Evolutionary conservation across 2,329 filamentous ascomycete species (phyloP).

Genomic region (Bretziella fagacearum): DNA sequence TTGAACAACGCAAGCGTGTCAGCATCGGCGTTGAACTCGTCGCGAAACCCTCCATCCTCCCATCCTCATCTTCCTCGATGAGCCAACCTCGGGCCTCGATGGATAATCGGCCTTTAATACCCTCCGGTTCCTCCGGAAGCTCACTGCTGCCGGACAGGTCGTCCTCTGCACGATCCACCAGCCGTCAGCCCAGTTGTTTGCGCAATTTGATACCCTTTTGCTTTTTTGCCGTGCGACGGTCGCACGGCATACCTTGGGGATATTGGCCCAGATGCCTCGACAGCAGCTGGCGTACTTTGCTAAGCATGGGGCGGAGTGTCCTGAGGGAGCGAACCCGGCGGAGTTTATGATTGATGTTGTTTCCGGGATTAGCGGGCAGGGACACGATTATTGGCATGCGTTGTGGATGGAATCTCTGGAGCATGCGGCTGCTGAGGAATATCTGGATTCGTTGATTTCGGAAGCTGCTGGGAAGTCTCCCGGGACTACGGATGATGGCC

Average conservation of each 20-base stretch:
- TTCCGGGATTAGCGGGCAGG: conserved; percentile 39
- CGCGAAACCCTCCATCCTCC: conserved; percentile 45
- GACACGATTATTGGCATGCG: conserved; percentile 46
- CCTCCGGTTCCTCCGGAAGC: conserved; percentile 47
- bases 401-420: conserved; percentile 52
- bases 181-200: conserved; percentile 48
- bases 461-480: conserved; percentile 32
- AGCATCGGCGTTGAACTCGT: conserved; percentile 46
- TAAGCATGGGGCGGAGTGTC: conserved; percentile 43
- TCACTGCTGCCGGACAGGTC: conserved; percentile 49
- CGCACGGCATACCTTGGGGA: conserved; percentile 52
- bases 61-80: conserved; percentile 42
- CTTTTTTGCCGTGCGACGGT: conserved; percentile 47
- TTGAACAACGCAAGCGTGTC: conserved; percentile 37
- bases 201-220: conserved; percentile 48
- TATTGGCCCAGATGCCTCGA: conserved; percentile 34
- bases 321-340: conserved; percentile 48
- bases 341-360: conserved; percentile 56
- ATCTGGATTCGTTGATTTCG: conserved; percentile 46
- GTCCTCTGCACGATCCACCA: conserved; percentile 56
- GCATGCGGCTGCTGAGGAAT: conserved; percentile 34
- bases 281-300: conserved; percentile 48
- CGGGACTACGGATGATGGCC: conserved; percentile 31
- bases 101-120: conserved; percentile 51
- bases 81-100: conserved; percentile 49